phyloP scores from a whole-genome alignment of 768 basidiomycete genomes.

The Boletus rufocinnamomeus region DNA sequence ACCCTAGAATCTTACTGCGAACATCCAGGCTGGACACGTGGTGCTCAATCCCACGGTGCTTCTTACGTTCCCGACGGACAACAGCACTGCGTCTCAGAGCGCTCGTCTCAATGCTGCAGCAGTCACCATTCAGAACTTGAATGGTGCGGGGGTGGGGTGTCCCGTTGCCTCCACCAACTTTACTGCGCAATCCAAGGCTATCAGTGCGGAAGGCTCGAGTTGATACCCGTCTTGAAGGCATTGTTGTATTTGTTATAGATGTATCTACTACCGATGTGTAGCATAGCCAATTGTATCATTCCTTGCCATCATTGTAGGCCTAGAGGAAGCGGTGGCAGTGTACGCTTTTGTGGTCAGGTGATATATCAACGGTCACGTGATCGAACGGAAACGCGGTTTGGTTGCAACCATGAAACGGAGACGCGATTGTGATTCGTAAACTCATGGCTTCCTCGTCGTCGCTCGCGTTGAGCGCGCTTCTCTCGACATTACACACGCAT shows the following conservation, averaged over 20 bases:
- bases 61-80: constrained; percentile 47
- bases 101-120: constrained; percentile 58
- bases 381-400: constrained; percentile 20
- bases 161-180: constrained; percentile 66
- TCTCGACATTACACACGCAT: constrained; percentile 77
- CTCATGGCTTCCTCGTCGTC: constrained; percentile 36
- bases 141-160: constrained; percentile 66
- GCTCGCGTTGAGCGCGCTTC: constrained; percentile 57
- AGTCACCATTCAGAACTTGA: constrained; percentile 71
- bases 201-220: constrained; percentile 15
- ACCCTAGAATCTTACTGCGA: constrained; percentile 37
- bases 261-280: neutral
- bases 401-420: constrained; percentile 21
- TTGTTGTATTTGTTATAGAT: neutral
- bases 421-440: constrained; percentile 13
- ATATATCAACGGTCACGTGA: constrained; percentile 33
- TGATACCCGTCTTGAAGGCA: neutral
- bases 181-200: constrained; percentile 37
- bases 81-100: constrained; percentile 39
- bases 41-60: constrained; percentile 44
- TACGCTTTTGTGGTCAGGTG: constrained; percentile 17
- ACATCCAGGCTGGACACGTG: constrained; percentile 43
- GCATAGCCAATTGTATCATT: neutral
- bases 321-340: neutral
- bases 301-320: neutral